Conservation (phyloP, 768 basidiomycete genomes). For the Tricholomella constricta region DNA sequence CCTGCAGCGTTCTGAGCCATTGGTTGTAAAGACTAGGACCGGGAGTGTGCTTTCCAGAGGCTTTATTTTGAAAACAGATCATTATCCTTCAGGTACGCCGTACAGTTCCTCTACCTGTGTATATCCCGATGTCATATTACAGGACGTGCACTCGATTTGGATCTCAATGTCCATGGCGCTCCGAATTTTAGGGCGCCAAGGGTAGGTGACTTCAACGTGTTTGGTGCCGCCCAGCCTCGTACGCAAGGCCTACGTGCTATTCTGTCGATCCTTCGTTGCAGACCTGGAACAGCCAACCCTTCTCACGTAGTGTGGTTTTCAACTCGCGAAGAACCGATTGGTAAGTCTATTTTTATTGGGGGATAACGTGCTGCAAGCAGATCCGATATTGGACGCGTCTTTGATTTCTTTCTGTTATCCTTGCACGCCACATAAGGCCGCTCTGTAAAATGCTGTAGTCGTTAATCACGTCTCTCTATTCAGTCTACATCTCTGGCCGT, state of each 20-base stretch:
- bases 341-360: slow-evolving; percentile 43
- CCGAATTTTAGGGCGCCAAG: slow-evolving; percentile 92
- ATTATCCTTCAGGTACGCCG: slow-evolving; percentile 70
- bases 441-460: slow-evolving; percentile 4
- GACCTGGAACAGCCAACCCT: slow-evolving; percentile 61
- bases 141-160: slow-evolving; percentile 90
- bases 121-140: not conserved
- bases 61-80: slow-evolving; percentile 94
- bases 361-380: not conserved
- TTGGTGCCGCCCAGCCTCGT: slow-evolving; percentile 94
- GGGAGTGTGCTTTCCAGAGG: slow-evolving; percentile 87
- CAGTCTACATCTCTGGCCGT: slow-evolving; percentile 86
- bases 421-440: not conserved
- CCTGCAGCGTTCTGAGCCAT: slow-evolving; percentile 66
- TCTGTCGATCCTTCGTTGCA: slow-evolving; percentile 77
- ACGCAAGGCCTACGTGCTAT: slow-evolving; percentile 90
- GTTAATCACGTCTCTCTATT: slow-evolving; percentile 12
- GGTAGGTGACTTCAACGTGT: slow-evolving; percentile 83
- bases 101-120: not conserved
- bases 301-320: slow-evolving; percentile 94
- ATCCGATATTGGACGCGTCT: not conserved
- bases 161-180: slow-evolving; percentile 90
- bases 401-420: not conserved
- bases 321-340: slow-evolving; percentile 93
- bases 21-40: slow-evolving; percentile 78